Evolutionary conservation across 768 basidiomycete species (phyloP), one percentile per base, ranked within the genome.

Genomic region (Psilocybe cubensis): DNA sequence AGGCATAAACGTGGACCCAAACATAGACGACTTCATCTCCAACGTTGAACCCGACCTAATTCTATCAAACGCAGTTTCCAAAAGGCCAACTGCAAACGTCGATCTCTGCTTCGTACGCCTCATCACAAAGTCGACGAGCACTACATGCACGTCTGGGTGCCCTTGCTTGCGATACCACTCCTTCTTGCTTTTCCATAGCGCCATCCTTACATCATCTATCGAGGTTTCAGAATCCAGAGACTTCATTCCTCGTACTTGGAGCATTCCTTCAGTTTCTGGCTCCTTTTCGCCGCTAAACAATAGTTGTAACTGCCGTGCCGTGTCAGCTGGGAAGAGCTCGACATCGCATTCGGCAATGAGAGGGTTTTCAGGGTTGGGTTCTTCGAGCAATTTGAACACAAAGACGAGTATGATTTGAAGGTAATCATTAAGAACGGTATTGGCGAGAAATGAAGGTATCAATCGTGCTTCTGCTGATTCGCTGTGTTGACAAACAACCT

Each of bases 271-370:
- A 3, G 54, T 27, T 52, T 53, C 54, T 3, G 51, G 43, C 18
- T 58, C 31, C 20, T 21, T 38, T 5, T 28, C 42, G 9, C n/a
- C n/a, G n/a, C n/a, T n/a, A n/a, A n/a, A n/a, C n/a, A n/a, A n/a
- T n/a, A 24, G 12, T 1, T 52, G 29, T 21, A 33, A 24, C 9
- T 42, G 21, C 18, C 42, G 29, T 8, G 43, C 40, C 44, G 48
- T 47, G 29, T 58, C 57, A 3, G 57, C 23, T 27, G 57, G 57
- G 14, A 53, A 31, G 24, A 58, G 46, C 9, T 17, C 14, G 24
- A 58, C 41, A 11, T 58, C 45, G 52, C 51, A 52, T 3, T 7
- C 21, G 11, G 43, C 51, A 10, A 52, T 17, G 31, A 58, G 31
- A 2, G 57, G 57, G 8, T 7, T 41, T 46, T 54, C 45, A 23